Percentiles rank a stretch among this genome's conserved stretches.
These are phyloP conservation scores for Calocybe gangraenosa DNA, from an alignment of 768 basidiomycete genomes.

Conservation along the genomic window DNA sequence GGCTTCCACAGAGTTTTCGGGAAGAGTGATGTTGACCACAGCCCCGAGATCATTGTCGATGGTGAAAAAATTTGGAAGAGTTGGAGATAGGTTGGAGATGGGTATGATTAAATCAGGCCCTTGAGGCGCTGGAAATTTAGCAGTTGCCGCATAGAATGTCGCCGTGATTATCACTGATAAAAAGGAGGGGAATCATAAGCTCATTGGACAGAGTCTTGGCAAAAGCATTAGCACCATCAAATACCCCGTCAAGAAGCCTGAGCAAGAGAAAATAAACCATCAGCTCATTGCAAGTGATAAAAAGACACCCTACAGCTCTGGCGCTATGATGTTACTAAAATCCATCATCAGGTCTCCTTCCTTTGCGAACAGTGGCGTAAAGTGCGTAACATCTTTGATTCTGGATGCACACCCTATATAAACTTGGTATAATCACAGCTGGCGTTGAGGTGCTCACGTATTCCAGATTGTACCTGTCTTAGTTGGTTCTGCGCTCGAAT, in stretches of 20 bases:
- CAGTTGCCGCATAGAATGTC: conserved; percentile 54
- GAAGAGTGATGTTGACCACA: conserved; percentile 43
- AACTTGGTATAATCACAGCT: conserved; percentile 3
- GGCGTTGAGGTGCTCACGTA: no score
- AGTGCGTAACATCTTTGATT: conserved; percentile 60
- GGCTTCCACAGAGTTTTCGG: conserved; percentile 47
- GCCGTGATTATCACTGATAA: conserved; percentile 45
- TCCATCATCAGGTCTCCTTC: conserved; percentile 55
- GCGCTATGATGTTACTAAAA: conserved; percentile 50
- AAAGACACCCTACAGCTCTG: conserved; percentile 33
- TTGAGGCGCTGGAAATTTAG: conserved; percentile 37
- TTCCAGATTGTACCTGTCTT: conserved; percentile 60
- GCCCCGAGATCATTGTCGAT: conserved; percentile 22
- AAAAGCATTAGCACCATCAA: conserved; percentile 18
- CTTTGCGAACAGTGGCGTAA: conserved; percentile 50
- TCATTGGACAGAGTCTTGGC: not conserved
- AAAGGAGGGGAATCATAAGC: not conserved
- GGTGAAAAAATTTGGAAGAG: conserved; percentile 36
- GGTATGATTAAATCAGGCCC: conserved; percentile 55
- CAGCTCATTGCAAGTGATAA: not conserved
- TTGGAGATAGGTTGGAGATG: conserved; percentile 46
- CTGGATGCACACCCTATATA: conserved; percentile 14
- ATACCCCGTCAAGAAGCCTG: conserved; percentile 25
- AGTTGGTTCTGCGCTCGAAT: conserved; percentile 61
- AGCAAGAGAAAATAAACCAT: not conserved